These are phyloP conservation scores for Aureobasidium uvarum DNA, from an alignment of 2,329 filamentous ascomycete genomes.

Conservation along the genomic window DNA sequence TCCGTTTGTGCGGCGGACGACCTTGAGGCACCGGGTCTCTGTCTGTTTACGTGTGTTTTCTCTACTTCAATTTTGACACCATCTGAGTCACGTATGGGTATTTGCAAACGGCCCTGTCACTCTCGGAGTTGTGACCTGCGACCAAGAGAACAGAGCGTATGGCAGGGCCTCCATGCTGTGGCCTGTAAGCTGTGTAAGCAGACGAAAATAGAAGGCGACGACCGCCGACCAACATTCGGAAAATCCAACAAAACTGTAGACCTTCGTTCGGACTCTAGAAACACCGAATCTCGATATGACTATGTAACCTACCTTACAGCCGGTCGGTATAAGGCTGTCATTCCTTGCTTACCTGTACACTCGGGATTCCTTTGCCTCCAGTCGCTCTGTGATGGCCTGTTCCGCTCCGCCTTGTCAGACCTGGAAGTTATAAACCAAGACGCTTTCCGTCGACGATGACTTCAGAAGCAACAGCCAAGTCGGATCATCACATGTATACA, in stretches of 20 bases:
- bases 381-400: neutral
- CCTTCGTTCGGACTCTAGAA: neutral
- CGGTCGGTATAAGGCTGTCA: neutral
- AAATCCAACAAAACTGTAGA: neutral
- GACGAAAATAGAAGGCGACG: neutral
- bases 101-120: neutral
- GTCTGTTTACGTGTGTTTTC: neutral
- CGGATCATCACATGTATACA: neutral
- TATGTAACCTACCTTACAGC: neutral
- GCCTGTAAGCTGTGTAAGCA: constrained; percentile 11
- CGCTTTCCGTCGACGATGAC: neutral
- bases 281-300: too few species aligned
- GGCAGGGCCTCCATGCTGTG: neutral
- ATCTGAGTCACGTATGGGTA: neutral
- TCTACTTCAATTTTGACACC: neutral
- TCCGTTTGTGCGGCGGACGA: neutral
- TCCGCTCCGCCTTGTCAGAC: constrained; percentile 2
- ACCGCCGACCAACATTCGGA: neutral
- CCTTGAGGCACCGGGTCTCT: too few species aligned
- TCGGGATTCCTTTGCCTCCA: neutral
- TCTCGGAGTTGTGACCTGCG: neutral
- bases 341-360: neutral
- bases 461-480: constrained; percentile 3
- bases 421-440: neutral
- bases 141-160: neutral